phyloP scores from a whole-genome alignment of 1,139 yeast genomes.

The Geotrichum klebahnii region DNA sequence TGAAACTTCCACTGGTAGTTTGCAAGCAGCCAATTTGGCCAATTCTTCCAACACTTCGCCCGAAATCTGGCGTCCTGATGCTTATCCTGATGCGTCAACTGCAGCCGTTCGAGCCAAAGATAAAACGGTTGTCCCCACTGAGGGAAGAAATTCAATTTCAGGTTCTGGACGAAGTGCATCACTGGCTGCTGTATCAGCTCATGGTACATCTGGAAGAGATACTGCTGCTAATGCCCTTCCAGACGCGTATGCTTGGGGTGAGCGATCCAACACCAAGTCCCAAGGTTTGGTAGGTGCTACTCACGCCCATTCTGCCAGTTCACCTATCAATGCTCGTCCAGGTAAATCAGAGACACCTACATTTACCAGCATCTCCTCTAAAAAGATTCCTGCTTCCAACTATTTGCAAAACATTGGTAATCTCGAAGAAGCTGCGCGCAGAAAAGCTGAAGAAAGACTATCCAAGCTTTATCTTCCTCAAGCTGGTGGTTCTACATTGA shows the following conservation, averaged over 20 bases:
- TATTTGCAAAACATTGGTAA: conserved; percentile 26
- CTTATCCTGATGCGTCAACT: conserved; percentile 40
- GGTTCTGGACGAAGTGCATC: conserved; percentile 28
- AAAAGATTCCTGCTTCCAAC: conserved; percentile 13
- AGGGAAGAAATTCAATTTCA: conserved; percentile 21
- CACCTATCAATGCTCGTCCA: conserved; percentile 23
- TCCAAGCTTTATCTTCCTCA: conserved; percentile 32
- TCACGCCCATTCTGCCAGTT: conserved; percentile 19
- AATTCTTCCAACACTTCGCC: conserved; percentile 32
- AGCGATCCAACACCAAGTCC: conserved; percentile 19
- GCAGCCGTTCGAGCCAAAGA: conserved; percentile 51
- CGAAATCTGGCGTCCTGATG: conserved; percentile 36
- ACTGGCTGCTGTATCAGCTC: conserved; percentile 34
- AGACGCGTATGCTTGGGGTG: conserved; percentile 40
- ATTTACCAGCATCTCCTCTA: conserved; percentile 15
- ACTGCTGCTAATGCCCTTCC: conserved; percentile 37
- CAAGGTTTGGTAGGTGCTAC: conserved; percentile 22
- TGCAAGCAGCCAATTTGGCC: conserved; percentile 42
- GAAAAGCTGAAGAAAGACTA: conserved; percentile 36
- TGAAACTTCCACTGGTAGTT: conserved; percentile 35
- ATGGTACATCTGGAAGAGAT: conserved; percentile 36
- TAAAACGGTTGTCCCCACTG: conserved; percentile 21
- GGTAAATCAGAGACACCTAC: conserved; percentile 19
- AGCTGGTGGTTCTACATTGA: conserved; percentile 26
- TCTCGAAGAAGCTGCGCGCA: conserved; percentile 37